A percentile compares a stretch with the other conserved stretches of the same genome.
These are phyloP conservation scores for Tylopilus sp. DNA, from an alignment of 1,284 basidiomycete genomes.

Conservation along the genomic window DNA sequence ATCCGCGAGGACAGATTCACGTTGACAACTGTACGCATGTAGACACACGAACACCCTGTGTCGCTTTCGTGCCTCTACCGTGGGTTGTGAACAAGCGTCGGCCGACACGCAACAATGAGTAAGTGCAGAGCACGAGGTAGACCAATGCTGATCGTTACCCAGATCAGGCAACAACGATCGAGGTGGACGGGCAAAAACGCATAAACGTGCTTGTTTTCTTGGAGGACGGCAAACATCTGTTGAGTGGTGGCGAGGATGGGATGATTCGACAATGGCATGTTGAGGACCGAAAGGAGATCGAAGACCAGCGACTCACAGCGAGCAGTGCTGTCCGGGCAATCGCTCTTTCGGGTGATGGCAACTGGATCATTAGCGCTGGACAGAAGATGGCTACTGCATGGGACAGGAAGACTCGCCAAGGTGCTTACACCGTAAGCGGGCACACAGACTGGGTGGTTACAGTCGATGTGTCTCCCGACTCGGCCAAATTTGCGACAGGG, in stretches of 20 bases:
- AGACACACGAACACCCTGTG: not conserved
- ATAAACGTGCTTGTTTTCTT: not conserved
- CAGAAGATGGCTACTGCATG: not conserved
- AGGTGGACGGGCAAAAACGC: not conserved
- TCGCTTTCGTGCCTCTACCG: not conserved
- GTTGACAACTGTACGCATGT: not conserved
- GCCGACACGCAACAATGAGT: not conserved
- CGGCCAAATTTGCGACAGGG: not conserved
- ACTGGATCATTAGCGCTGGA: constrained; percentile 2
- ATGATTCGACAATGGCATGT: constrained; percentile 3
- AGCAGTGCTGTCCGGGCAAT: not conserved
- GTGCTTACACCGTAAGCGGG: constrained; percentile 1
- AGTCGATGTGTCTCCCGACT: not conserved
- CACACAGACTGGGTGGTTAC: constrained; percentile 1
- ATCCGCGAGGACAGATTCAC: not conserved
- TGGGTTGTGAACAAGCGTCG: not conserved
- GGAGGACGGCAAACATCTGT: not conserved
- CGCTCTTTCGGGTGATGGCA: not conserved
- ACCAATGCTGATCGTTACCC: not conserved
- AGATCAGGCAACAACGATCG: not conserved
- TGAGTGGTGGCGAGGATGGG: constrained; percentile 1
- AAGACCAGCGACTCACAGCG: not conserved
- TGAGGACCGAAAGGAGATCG: not conserved
- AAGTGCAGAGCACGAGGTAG: not conserved
- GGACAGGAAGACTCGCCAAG: not conserved